phyloP scores from a whole-genome alignment of 345 rosid species.

The Gossypium bickii region DNA sequence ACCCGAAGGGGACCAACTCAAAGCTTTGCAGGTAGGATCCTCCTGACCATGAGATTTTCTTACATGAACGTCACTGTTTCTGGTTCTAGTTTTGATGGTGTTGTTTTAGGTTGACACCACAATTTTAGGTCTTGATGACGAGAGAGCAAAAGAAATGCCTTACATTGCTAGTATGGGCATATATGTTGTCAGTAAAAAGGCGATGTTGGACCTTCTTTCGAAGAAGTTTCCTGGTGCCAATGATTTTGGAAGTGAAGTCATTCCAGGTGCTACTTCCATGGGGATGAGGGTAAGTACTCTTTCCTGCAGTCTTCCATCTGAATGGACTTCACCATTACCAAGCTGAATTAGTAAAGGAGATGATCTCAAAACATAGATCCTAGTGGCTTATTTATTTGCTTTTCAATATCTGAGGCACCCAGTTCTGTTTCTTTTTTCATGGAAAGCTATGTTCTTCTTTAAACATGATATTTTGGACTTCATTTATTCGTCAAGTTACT shows the following conservation, averaged over 20 bases:
- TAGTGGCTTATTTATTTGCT: not conserved
- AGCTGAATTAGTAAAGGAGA: not conserved
- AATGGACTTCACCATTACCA: not conserved
- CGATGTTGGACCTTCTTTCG: slow-evolving; percentile 74
- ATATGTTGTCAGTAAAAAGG: slow-evolving; percentile 86
- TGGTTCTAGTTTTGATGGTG: not conserved
- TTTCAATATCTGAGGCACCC: not conserved
- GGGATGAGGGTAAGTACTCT: slow-evolving; percentile 67
- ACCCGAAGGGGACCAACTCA: slow-evolving; percentile 87
- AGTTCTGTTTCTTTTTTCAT: not conserved
- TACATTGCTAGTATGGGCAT: slow-evolving; percentile 98
- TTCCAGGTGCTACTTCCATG: slow-evolving; percentile 89
- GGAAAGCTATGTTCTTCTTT: not conserved
- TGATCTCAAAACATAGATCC: not conserved
- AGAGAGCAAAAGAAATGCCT: slow-evolving; percentile 89
- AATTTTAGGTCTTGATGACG: slow-evolving; percentile 88
- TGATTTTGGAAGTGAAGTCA: slow-evolving; percentile 97
- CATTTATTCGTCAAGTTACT: not conserved
- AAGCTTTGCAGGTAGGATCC: slow-evolving; percentile 68
- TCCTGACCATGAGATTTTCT: not conserved
- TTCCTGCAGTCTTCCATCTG: not conserved
- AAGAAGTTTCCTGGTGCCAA: slow-evolving; percentile 95
- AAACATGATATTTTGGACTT: not conserved
- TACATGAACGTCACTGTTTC: not conserved
- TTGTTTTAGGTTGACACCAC: slow-evolving; percentile 79